Percentiles rank a stretch among this genome's conserved stretches.
Evolutionary conservation across 768 basidiomycete species (phyloP).

Genomic region (Infundibulicybe gibba): DNA sequence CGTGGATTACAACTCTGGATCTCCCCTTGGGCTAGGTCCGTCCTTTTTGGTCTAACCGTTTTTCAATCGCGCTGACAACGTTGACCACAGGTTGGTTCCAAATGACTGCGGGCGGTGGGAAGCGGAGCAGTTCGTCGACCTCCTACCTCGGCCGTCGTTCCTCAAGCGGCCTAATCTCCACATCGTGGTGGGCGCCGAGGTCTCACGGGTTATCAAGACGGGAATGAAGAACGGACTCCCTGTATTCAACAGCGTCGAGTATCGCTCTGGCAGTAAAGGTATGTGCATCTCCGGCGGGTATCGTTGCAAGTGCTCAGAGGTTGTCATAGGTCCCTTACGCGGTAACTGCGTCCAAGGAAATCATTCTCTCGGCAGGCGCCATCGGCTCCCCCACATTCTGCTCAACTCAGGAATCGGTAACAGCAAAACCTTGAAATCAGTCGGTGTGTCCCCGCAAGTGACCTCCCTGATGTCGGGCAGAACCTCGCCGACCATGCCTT

Average conservation of each 20-base stretch:
- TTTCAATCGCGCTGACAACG: background rate
- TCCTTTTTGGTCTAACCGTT: background rate
- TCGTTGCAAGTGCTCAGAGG: background rate
- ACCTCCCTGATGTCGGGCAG: constrained; percentile 25
- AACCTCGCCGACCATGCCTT: constrained; percentile 26
- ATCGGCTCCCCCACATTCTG: constrained; percentile 24
- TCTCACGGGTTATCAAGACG: constrained; percentile 15
- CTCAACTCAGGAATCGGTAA: constrained; percentile 27
- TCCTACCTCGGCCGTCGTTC: constrained; percentile 16
- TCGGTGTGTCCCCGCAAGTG: constrained; percentile 18
- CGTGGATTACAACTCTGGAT: constrained; percentile 20
- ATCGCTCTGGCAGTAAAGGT: constrained; percentile 6
- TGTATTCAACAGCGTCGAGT: constrained; percentile 21
- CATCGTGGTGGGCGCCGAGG: constrained; percentile 15
- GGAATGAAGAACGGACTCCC: constrained; percentile 7
- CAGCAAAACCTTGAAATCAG: constrained; percentile 5
- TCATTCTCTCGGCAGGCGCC: constrained; percentile 27
- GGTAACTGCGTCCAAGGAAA: constrained; percentile 21
- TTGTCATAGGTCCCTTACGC: constrained; percentile 4
- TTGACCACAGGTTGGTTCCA: constrained; percentile 18
- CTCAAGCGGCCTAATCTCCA: constrained; percentile 17
- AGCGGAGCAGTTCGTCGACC: constrained; percentile 21
- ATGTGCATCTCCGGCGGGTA: background rate
- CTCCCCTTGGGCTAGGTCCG: constrained; percentile 19
- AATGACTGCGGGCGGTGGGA: constrained; percentile 18